Conservation (phyloP, 1,284 basidiomycete species). For the Schizophyllum commune region DNA sequence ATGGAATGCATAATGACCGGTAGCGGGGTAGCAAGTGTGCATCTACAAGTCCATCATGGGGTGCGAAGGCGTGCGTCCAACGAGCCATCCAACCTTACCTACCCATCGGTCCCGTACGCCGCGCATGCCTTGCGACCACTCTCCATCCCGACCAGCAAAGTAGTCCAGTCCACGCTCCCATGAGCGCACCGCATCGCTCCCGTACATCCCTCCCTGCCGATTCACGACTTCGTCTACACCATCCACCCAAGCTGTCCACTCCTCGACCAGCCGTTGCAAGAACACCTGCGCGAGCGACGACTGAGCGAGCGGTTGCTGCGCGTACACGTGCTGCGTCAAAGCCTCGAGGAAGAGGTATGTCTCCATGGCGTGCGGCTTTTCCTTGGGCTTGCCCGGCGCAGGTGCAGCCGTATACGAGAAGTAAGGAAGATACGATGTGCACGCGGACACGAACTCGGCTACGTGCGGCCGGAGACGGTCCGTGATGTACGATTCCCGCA, state of each 20-base stretch:
- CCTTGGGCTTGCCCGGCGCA: constrained; percentile 18
- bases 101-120: constrained; percentile 65
- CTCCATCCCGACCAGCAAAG: constrained; percentile 42
- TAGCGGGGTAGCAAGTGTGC: no score
- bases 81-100: constrained; percentile 67
- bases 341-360: constrained; percentile 63
- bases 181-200: constrained; percentile 51
- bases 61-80: constrained; percentile 39
- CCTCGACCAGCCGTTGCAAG: constrained; percentile 52
- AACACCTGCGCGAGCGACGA: constrained; percentile 47
- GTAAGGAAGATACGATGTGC: constrained; percentile 73
- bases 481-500: constrained; percentile 72
- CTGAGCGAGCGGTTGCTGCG: constrained; percentile 58
- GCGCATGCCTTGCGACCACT: constrained; percentile 46
- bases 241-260: constrained; percentile 74
- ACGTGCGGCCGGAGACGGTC: constrained; percentile 69
- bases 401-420: constrained; percentile 51
- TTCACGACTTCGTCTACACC: constrained; percentile 62
- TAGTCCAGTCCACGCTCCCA: constrained; percentile 66
- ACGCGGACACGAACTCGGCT: constrained; percentile 65
- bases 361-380: constrained; percentile 61
- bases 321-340: constrained; percentile 57
- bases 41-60: no score
- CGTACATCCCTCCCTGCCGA: constrained; percentile 70
- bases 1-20: no score